Percentiles rank a stretch among this genome's conserved stretches.
Conservation (phyloP, 2,329 filamentous ascomycete genomes). For the Trichoderma afroharzianum region DNA sequence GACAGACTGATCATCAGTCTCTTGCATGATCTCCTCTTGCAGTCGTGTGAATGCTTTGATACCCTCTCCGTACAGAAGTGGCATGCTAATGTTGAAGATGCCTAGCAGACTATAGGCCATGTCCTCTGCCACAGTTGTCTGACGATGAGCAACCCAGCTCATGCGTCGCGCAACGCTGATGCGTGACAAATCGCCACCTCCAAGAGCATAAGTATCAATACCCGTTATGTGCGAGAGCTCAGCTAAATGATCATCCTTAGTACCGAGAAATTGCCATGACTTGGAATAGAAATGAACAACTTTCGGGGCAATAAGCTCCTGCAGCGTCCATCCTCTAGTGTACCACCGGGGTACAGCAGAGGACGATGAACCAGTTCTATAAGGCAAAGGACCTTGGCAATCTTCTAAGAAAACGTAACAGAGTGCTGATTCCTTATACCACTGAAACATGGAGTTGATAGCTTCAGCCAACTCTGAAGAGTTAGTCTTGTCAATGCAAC, state of each 20-base stretch:
- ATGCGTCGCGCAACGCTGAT: conserved; percentile 9
- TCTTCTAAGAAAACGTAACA: not conserved
- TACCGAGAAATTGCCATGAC: not conserved
- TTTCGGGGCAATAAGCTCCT: conserved; percentile 39
- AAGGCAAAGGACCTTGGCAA: conserved; percentile 22
- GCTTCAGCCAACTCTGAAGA: conserved; percentile 23
- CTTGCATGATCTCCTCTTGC: not conserved
- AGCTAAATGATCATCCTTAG: not conserved
- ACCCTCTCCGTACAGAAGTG: conserved; percentile 22
- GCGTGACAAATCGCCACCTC: not conserved
- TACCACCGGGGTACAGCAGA: conserved; percentile 21
- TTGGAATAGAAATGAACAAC: not conserved
- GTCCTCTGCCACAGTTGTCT: conserved; percentile 19
- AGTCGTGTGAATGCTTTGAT: not conserved
- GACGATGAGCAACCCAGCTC: conserved; percentile 19
- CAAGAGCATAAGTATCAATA: not conserved
- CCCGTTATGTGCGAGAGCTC: not conserved
- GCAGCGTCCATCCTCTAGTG: conserved; percentile 53
- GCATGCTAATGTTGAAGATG: conserved; percentile 21
- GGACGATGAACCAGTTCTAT: not conserved
- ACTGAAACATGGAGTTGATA: not conserved
- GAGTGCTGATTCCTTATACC: not conserved
- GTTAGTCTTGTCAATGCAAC: conserved; percentile 30
- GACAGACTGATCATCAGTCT: not conserved
- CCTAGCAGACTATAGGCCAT: conserved; percentile 21